Percentiles rank a stretch among this genome's conserved stretches.
These are phyloP conservation scores for Tieghemostelium lacteum DNA, from an alignment of 78 protist genomes.

Conservation along the genomic window DNA sequence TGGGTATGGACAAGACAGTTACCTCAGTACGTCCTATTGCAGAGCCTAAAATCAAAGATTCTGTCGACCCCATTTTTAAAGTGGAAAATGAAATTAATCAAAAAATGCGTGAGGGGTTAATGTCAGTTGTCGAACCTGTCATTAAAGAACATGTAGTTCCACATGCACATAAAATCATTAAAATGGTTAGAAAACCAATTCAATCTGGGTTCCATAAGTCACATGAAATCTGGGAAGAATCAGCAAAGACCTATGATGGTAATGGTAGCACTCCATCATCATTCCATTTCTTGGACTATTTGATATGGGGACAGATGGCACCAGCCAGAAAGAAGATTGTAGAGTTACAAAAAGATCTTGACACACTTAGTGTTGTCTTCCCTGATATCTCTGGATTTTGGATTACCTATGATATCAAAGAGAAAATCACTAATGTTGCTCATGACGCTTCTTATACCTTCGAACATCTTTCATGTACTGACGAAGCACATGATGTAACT, in stretches of 20 bases:
- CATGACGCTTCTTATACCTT: constrained; percentile 17
- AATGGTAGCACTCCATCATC: constrained; percentile 17
- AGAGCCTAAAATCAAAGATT: constrained; percentile 20
- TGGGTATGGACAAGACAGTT: constrained; percentile 21
- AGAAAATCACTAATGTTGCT: not conserved
- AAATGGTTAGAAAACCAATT: not conserved
- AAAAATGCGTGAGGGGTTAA: constrained; percentile 8
- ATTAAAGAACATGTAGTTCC: constrained; percentile 14
- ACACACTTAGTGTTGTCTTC: not conserved
- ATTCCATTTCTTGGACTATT: not conserved
- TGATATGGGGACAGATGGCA: constrained; percentile 1
- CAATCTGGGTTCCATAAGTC: constrained; percentile 3
- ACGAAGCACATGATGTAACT: not conserved
- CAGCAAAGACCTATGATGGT: constrained; percentile 1
- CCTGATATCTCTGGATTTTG: not conserved
- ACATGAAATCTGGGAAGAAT: constrained; percentile 10
- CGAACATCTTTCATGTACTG: not conserved
- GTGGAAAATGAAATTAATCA: not conserved
- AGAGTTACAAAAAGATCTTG: not conserved
- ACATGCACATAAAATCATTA: constrained; percentile 5
- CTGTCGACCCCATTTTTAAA: constrained; percentile 25
- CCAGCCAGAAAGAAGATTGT: not conserved
- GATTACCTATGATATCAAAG: constrained; percentile 13
- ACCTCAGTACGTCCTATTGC: constrained; percentile 4
- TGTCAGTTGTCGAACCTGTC: constrained; percentile 9